Conservation (phyloP, 306 rosid species). For the Oemleria cerasiformis region DNA sequence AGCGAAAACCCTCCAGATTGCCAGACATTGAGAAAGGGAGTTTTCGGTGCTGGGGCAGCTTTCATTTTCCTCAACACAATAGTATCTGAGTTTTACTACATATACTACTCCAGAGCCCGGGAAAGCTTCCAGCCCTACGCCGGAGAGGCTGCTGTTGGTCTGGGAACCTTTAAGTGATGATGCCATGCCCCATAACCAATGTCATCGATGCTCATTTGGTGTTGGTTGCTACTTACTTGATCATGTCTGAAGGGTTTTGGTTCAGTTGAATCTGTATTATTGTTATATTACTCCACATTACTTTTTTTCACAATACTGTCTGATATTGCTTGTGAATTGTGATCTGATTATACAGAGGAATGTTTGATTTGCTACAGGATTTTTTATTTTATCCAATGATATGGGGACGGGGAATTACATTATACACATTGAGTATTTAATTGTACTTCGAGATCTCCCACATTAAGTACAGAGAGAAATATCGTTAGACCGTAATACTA, state of each 20-base stretch:
- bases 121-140: slow-evolving; percentile 67
- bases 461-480: too few species aligned
- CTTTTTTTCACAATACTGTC: slow-evolving; percentile 13
- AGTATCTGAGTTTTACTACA: slow-evolving; percentile 68
- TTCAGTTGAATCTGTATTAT: slow-evolving; percentile 29
- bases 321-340: slow-evolving; percentile 4
- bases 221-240: slow-evolving; percentile 14
- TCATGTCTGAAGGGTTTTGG: slow-evolving; percentile 20
- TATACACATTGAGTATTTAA: too few species aligned
- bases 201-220: slow-evolving; percentile 16
- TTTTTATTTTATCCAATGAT: too few species aligned
- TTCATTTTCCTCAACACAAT: slow-evolving; percentile 65
- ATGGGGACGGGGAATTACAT: too few species aligned
- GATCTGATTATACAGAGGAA: too few species aligned
- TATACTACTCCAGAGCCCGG: slow-evolving; percentile 80
- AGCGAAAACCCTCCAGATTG: slow-evolving; percentile 48
- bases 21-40: slow-evolving; percentile 78
- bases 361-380: too few species aligned
- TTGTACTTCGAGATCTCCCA: too few species aligned
- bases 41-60: slow-evolving; percentile 89
- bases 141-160: slow-evolving; percentile 71
- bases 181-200: slow-evolving; percentile 1
- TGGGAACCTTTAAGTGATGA: slow-evolving; percentile 81
- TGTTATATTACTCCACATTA: not conserved
- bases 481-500: too few species aligned